Conservation (phyloP, 805 yeast genomes). For the Metschnikowia similis region DNA sequence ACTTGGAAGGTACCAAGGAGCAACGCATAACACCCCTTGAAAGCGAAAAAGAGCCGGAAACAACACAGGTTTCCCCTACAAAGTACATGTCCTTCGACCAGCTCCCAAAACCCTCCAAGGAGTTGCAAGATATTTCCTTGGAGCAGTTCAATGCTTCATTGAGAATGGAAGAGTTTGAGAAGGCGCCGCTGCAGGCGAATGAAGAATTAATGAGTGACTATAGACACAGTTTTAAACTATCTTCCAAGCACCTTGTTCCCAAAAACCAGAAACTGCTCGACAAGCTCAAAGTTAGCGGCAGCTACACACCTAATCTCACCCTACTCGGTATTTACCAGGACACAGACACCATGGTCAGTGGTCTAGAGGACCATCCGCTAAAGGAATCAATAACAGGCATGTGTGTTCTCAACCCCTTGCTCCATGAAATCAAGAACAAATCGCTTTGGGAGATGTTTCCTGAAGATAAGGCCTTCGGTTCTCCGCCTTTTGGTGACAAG, state of each 20-base stretch:
- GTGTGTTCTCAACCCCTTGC: slow-evolving; percentile 31
- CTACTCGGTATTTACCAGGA: slow-evolving; percentile 8
- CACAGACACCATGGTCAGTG: slow-evolving; percentile 18
- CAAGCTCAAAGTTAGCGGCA: slow-evolving; percentile 1
- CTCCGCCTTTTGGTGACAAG: slow-evolving; percentile 31
- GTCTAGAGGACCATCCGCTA: slow-evolving; percentile 34
- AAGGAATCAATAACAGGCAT: slow-evolving; percentile 38
- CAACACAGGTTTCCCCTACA: background rate
- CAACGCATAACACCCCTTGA: background rate
- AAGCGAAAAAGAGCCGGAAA: background rate
- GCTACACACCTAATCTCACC: slow-evolving; percentile 9
- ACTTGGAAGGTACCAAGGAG: slow-evolving; percentile 6
- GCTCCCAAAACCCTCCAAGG: slow-evolving; percentile 30
- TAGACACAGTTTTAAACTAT: slow-evolving; percentile 8
- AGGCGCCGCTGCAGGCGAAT: background rate
- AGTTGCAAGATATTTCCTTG: slow-evolving; percentile 11
- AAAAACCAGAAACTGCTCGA: background rate
- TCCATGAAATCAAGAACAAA: slow-evolving; percentile 35
- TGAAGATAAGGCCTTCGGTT: slow-evolving; percentile 29
- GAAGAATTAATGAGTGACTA: slow-evolving; percentile 9
- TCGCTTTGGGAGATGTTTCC: slow-evolving; percentile 39
- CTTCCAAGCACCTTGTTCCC: slow-evolving; percentile 7
- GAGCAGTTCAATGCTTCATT: slow-evolving; percentile 15
- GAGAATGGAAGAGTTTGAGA: slow-evolving; percentile 9
- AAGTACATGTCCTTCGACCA: slow-evolving; percentile 26